phyloP scores from a whole-genome alignment of 805 yeast genomes.

The Starmerella apicola region DNA sequence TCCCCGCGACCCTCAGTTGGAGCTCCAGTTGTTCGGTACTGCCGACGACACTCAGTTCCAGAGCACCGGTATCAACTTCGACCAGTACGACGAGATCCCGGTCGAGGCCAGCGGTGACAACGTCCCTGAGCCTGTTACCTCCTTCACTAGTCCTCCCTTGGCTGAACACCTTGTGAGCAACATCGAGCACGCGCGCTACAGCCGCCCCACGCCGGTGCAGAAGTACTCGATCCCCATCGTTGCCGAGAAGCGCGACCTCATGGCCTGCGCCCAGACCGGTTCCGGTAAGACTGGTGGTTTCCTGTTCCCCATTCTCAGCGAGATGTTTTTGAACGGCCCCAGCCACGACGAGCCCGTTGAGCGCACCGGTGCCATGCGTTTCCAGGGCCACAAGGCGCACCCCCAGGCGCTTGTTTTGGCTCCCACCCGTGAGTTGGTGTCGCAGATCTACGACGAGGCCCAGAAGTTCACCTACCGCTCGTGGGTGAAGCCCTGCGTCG shows the following conservation, averaged over 20 bases:
- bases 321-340: slow-evolving; percentile 83
- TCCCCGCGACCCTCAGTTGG: slow-evolving; percentile 53
- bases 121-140: slow-evolving; percentile 84
- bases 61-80: slow-evolving; percentile 96
- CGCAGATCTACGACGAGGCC: slow-evolving; percentile 93
- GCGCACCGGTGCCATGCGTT: slow-evolving; percentile 9
- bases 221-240: slow-evolving; percentile 89
- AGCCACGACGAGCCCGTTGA: slow-evolving; percentile 24
- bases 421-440: slow-evolving; percentile 97
- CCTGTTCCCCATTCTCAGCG: slow-evolving; percentile 91
- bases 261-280: slow-evolving; percentile 98
- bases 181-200: slow-evolving; percentile 77
- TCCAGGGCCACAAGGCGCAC: slow-evolving; percentile 53
- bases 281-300: slow-evolving; percentile 99
- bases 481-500: slow-evolving; percentile 94
- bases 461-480: slow-evolving; percentile 93
- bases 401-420: slow-evolving; percentile 95
- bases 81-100: slow-evolving; percentile 96
- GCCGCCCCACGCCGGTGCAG: slow-evolving; percentile 93
- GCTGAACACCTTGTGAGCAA: slow-evolving; percentile 77
- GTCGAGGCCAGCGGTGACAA: slow-evolving; percentile 94
- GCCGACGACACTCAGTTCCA: slow-evolving; percentile 60
- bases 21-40: slow-evolving; percentile 72
- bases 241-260: slow-evolving; percentile 77
- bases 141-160: slow-evolving; percentile 86